A percentile compares a stretch with the other conserved stretches of the same genome.
Evolutionary conservation across 768 basidiomycete genomes (phyloP).

Genomic region (Pleurotus sapidus): DNA sequence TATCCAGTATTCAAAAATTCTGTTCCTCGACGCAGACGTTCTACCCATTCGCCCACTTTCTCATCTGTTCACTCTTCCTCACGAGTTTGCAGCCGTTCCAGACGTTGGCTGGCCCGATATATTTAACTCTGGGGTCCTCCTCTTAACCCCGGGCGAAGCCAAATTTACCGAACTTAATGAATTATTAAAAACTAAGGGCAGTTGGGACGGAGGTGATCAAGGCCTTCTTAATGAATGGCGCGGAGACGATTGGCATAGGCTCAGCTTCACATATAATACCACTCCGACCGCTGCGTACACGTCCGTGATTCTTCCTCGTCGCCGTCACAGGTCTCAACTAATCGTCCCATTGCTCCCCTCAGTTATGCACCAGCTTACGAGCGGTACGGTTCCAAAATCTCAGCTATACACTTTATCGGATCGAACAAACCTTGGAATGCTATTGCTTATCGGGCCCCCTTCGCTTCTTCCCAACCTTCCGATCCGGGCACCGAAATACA

Average conservation of each 20-base stretch:
- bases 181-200: conserved; percentile 75
- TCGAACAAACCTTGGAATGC: conserved; percentile 94
- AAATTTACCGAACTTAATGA: conserved; percentile 76
- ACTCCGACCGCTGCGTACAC: conserved; percentile 97
- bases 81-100: conserved; percentile 90
- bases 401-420: conserved; percentile 91
- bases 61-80: conserved; percentile 82
- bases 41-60: conserved; percentile 86
- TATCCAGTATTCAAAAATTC: conserved; percentile 77
- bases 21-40: conserved; percentile 92
- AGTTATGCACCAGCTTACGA: conserved; percentile 97
- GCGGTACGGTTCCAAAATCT: conserved; percentile 86
- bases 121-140: conserved; percentile 97
- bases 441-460: conserved; percentile 63
- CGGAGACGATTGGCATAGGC: conserved; percentile 81
- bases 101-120: conserved; percentile 99
- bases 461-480: conserved; percentile 25
- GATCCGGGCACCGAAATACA: conserved; percentile 7
- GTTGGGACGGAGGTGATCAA: conserved; percentile 99
- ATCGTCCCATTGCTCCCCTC: conserved; percentile 13
- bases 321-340: conserved; percentile 22
- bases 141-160: conserved; percentile 75
- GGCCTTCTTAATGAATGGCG: conserved; percentile 97
- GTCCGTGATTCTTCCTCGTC: conserved; percentile 45
- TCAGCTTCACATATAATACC: conserved; percentile 98